Evolutionary conservation across 2,329 filamentous ascomycete species (phyloP).

Genomic region (Cytospora schulzeri): DNA sequence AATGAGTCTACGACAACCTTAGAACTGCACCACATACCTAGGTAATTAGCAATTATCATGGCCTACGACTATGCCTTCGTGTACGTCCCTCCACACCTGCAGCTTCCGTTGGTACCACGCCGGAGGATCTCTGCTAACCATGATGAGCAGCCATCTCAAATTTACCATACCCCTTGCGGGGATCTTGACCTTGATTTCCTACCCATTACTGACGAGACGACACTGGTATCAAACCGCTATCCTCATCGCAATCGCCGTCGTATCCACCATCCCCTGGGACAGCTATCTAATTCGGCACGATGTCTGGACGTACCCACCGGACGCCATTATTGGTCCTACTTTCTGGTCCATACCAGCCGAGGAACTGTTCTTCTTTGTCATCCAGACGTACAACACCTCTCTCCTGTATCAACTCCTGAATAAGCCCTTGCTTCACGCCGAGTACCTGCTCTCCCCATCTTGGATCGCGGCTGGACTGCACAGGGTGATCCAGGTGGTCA

Average conservation of each 20-base stretch:
- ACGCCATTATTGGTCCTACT: conserved; percentile 64
- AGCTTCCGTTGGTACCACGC: neutral
- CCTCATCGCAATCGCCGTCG: conserved; percentile 64
- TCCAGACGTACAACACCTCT: conserved; percentile 74
- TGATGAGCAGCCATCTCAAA: conserved; percentile 56
- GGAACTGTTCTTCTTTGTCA: conserved; percentile 76
- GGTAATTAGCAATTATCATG: no score
- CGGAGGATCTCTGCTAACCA: neutral
- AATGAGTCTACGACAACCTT: conserved; percentile 13
- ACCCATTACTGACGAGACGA: conserved; percentile 62
- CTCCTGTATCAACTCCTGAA: conserved; percentile 68
- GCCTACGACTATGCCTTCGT: conserved; percentile 33
- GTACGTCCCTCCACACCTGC: conserved; percentile 20
- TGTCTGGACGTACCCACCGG: conserved; percentile 71
- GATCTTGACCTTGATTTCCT: conserved; percentile 59
- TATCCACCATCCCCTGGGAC: conserved; percentile 74
- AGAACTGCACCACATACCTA: no score
- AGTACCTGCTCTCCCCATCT: conserved; percentile 38
- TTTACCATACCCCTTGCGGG: conserved; percentile 68
- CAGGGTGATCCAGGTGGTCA: conserved; percentile 46
- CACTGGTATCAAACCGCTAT: conserved; percentile 65
- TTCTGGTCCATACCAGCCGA: conserved; percentile 69
- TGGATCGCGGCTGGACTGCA: conserved; percentile 3
- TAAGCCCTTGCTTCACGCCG: conserved; percentile 60
- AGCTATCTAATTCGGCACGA: conserved; percentile 69